Base-by-base conservation (phyloP, 495 filamentous ascomycete genomes). In the Oidiodendron maius region DNA sequence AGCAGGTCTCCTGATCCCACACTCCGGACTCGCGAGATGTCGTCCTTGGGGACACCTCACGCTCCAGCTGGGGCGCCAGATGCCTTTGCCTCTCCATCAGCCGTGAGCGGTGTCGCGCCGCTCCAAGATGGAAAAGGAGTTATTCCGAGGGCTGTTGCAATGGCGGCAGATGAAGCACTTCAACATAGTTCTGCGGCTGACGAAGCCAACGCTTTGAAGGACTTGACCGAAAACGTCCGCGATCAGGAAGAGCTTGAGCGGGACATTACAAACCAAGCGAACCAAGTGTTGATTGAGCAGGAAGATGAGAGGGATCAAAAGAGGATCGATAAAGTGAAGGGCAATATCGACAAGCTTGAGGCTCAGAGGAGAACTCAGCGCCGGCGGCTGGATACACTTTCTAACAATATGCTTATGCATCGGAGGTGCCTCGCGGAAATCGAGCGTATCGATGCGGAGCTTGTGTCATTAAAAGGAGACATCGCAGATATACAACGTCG, bases 261-360 rank as follows among this genome's bases (percentile, higher is more conserved):
- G 48, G 87, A 90, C 40, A 83, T 90, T 51, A 75, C 71, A 9
- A 53, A 66, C 13, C 71, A 95, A 70, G 91, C 91, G 1, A 89
- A 88, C 54, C 76, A 78, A 50, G 68, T 87, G 10, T 72, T 96
- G 38, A 79, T 78, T 22, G 86, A 90, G 53, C 84, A 86, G 58
- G 90, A 91, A 20, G 83, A 96, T 60, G 87, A 93, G 65, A 79
- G 84, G 42, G 93, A 98, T 54, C 76, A 80, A 49, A 93, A 89
- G 61, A 80, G 91, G 48, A 77, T 96, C 43, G 86, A 91, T 42
- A 93, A 88, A 61, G 81, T 86, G 1, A 65, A 76, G 40, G 64
- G 55, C 1, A 80, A 80, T 28, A 85, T 81, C 59, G 71, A 78
- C 2, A 71, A 67, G 39, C 63, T 77, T 8, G 61, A 65, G n/a